Base-by-base conservation (phyloP, 73 alveolate species). In the Durusdinium trenchii region DNA sequence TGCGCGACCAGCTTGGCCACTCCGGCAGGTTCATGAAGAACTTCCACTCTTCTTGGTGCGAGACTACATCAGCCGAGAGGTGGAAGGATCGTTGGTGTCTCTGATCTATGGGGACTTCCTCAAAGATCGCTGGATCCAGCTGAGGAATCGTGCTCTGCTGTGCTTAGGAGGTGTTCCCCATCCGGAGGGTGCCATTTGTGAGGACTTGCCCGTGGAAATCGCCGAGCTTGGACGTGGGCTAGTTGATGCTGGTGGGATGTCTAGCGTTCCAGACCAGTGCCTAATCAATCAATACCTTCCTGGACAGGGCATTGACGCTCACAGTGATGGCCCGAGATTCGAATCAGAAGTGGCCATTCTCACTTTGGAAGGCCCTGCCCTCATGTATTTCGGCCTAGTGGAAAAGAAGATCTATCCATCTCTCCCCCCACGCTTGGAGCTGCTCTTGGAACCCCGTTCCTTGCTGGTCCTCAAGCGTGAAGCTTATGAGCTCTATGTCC, bases 181-280 rank as follows among this genome's bases (percentile, higher is more conserved):
- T n/a, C 99, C 99, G 14, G 99, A 94, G 42, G 99, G 99, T 16
- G 99, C 99, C n/a, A 94, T 94, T n/a, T 94, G 99, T 42, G 99
- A 94, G n/a, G 94, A 23, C 23, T 94, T 94, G 47, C 99, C 99
- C 36, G 51, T n/a, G 3, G 62, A 42, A 4, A 54, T 94, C 83
- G 46, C 38, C 14, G 71, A 76, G 52, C 50, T 94, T 4, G 93
- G 85, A 26, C 60, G 43, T 23, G 60, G 42, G 23, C 51, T 94
- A 42, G 94, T 54, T 40, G 81, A 46, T 36, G 82, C 51, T 16
- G 99, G 93, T 51, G 99, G 91, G 23, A 4, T 16, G 20, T 4
- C 67, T 64, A 89, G 98, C 16, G 20, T 30, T 18, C 84, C 99
- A 42, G 76, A 94, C 30, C 99, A 94, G 83, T 94, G 99, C 99